These are phyloP conservation scores for Rosellinia necatrix DNA, from an alignment of 2,329 filamentous ascomycete genomes.

Conservation along the genomic window DNA sequence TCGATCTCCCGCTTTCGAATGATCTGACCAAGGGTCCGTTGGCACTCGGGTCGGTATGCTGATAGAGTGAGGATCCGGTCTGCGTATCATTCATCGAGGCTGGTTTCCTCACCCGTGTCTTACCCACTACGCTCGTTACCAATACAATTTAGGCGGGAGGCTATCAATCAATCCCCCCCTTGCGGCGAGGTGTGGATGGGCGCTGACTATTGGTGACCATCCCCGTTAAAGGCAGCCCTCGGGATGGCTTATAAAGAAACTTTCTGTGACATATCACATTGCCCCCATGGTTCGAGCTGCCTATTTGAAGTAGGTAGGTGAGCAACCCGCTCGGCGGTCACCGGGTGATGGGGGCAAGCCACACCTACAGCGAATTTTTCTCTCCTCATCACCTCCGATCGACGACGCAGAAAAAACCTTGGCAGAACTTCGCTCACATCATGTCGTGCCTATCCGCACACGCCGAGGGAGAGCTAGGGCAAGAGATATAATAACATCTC, in stretches of 20 bases:
- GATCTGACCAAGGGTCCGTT: too few relatives aligned
- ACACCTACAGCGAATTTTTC: slow-evolving; percentile 11
- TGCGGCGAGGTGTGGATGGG: slow-evolving; percentile 1
- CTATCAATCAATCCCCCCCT: background rate
- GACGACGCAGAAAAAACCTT: slow-evolving; percentile 1
- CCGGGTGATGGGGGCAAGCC: slow-evolving; percentile 10
- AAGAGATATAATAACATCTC: slow-evolving; percentile 8
- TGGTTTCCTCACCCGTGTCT: too few relatives aligned
- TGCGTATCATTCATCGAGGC: too few relatives aligned
- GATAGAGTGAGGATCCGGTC: too few relatives aligned
- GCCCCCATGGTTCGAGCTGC: background rate
- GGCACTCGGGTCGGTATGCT: too few relatives aligned
- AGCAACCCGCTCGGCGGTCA: background rate
- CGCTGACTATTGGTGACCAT: slow-evolving; percentile 11
- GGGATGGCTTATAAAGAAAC: background rate
- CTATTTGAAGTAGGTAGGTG: background rate
- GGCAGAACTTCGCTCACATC: background rate
- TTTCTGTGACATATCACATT: slow-evolving; percentile 16
- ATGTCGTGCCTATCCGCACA: too few relatives aligned
- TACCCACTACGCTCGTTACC: background rate
- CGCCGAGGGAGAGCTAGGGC: slow-evolving; percentile 13
- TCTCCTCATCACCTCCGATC: background rate
- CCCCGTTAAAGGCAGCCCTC: background rate
- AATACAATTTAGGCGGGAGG: slow-evolving; percentile 12
- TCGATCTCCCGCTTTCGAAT: too few relatives aligned